phyloP scores from a whole-genome alignment of 306 rosid genomes.

The Cicer arietinum region DNA sequence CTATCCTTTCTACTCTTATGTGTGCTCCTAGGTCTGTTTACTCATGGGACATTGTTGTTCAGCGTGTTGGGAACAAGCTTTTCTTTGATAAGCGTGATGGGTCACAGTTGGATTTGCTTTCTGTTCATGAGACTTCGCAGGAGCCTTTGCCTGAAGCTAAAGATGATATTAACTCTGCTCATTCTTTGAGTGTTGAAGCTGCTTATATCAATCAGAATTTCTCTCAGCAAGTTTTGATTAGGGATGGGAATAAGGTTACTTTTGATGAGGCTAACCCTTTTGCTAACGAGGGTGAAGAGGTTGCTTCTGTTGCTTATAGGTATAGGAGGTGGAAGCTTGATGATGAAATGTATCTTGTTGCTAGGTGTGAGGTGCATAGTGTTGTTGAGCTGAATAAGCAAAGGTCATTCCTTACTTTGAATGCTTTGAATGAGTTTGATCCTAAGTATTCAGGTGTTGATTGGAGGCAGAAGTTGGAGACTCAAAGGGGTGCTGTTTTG shows the following conservation, averaged over 20 bases:
- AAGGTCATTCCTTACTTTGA: constrained; percentile 85
- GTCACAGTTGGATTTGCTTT: constrained; percentile 85
- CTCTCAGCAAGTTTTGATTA: constrained; percentile 81
- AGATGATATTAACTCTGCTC: constrained; percentile 91
- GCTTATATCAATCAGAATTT: constrained; percentile 91
- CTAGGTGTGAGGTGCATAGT: constrained; percentile 92
- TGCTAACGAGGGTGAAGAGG: constrained; percentile 95
- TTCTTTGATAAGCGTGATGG: constrained; percentile 93
- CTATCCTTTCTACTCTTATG: constrained; percentile 87
- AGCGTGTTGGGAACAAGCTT: constrained; percentile 87
- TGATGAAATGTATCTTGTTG: constrained; percentile 79
- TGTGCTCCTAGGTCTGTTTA: constrained; percentile 92
- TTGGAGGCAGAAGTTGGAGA: constrained; percentile 98
- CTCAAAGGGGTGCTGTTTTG: constrained; percentile 96
- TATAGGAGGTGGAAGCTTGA: constrained; percentile 95
- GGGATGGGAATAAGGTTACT: constrained; percentile 79
- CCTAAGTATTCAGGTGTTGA: constrained; percentile 88
- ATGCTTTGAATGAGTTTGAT: constrained; percentile 91
- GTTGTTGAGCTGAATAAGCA: constrained; percentile 86
- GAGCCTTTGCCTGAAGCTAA: constrained; percentile 92
- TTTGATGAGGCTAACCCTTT: constrained; percentile 91
- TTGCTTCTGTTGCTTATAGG: constrained; percentile 83
- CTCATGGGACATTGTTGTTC: constrained; percentile 90
- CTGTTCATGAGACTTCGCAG: constrained; percentile 95
- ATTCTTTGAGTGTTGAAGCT: constrained; percentile 81